These are phyloP conservation scores for Phylloboletellus chloephorus DNA, from an alignment of 1,284 basidiomycete species.

Conservation along the genomic window DNA sequence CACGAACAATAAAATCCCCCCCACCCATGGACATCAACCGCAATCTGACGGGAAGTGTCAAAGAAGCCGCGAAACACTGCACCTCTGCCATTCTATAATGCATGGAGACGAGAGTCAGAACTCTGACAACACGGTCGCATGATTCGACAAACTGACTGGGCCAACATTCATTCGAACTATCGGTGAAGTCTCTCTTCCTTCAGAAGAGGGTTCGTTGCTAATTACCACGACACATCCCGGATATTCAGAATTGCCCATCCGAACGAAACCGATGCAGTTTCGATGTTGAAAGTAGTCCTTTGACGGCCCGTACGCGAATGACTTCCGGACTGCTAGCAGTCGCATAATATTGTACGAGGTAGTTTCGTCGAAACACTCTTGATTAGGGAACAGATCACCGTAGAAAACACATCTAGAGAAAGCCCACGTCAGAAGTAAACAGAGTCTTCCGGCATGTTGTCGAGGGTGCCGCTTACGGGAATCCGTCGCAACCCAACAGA, in stretches of 20 bases:
- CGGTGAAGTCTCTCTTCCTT: slow-evolving; percentile 32
- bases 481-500: slow-evolving; percentile 76
- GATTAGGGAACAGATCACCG: slow-evolving; percentile 78
- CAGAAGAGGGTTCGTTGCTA: slow-evolving; percentile 44
- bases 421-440: not conserved
- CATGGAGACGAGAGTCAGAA: not conserved
- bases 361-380: slow-evolving; percentile 56
- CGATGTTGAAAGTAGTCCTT: slow-evolving; percentile 53
- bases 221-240: slow-evolving; percentile 62
- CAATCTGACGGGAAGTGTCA: slow-evolving; percentile 38
- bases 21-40: slow-evolving; percentile 49
- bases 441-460: not conserved
- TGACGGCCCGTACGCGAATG: slow-evolving; percentile 57
- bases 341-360: slow-evolving; percentile 45
- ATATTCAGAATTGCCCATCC: slow-evolving; percentile 48
- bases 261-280: slow-evolving; percentile 72
- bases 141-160: slow-evolving; percentile 36
- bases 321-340: slow-evolving; percentile 56
- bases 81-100: slow-evolving; percentile 31
- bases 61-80: slow-evolving; percentile 45
- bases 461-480: slow-evolving; percentile 57
- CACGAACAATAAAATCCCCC: slow-evolving; percentile 53
- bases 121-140: not conserved
- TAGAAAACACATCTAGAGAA: slow-evolving; percentile 79
- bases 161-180: slow-evolving; percentile 62